phyloP scores from a whole-genome alignment of 352 stramenopile genomes.

The Lagenidium giganteum region DNA sequence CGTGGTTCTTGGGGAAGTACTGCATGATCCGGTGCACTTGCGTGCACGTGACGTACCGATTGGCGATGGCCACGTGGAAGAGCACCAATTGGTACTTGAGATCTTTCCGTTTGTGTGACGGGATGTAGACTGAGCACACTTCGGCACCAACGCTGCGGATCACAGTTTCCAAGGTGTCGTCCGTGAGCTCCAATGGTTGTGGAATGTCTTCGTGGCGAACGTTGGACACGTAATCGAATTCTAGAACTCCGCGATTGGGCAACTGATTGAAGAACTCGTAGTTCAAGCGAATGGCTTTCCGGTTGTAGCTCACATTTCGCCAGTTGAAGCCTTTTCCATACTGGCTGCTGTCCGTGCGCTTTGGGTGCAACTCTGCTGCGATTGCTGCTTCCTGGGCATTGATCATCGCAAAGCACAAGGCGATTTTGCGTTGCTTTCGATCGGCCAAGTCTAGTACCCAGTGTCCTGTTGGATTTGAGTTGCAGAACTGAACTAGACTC shows the following conservation, averaged over 20 bases:
- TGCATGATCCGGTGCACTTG: slow-evolving; percentile 60
- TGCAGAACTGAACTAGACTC: slow-evolving; percentile 51
- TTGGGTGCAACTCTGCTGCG: slow-evolving; percentile 26
- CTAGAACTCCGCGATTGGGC: slow-evolving; percentile 41
- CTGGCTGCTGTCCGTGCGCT: slow-evolving; percentile 54
- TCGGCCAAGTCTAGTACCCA: slow-evolving; percentile 52
- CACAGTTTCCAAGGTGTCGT: slow-evolving; percentile 33
- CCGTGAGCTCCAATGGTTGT: slow-evolving; percentile 16
- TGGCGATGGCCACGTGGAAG: slow-evolving; percentile 58
- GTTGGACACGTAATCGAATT: slow-evolving; percentile 68
- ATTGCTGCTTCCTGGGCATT: slow-evolving; percentile 33
- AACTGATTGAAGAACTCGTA: slow-evolving; percentile 59
- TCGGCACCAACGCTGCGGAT: slow-evolving; percentile 50
- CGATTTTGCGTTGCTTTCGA: slow-evolving; percentile 50
- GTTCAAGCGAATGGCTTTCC: slow-evolving; percentile 37
- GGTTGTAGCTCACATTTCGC: slow-evolving; percentile 64
- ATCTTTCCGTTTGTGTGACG: slow-evolving; percentile 57
- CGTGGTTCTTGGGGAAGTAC: slow-evolving; percentile 69
- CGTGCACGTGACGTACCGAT: slow-evolving; percentile 26
- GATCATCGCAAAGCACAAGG: slow-evolving; percentile 61
- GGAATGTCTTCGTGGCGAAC: slow-evolving; percentile 41
- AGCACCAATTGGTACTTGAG: slow-evolving; percentile 70
- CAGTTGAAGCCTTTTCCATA: slow-evolving; percentile 51
- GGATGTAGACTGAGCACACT: slow-evolving; percentile 67
- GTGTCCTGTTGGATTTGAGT: slow-evolving; percentile 48